These are phyloP conservation scores for Auricularia cornea DNA, from an alignment of 768 basidiomycete species.

Conservation along the genomic window DNA sequence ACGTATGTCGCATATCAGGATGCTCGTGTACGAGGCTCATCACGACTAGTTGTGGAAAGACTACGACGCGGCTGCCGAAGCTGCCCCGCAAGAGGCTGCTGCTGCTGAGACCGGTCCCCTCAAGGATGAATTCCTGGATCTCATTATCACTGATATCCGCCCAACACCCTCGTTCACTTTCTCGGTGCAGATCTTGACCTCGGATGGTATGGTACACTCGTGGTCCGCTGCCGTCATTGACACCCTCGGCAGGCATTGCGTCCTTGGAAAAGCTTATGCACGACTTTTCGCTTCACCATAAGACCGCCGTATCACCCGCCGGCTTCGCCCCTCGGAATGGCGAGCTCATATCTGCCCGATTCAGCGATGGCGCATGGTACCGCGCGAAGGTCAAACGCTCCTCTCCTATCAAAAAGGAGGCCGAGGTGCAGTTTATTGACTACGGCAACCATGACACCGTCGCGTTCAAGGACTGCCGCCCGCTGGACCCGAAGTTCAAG, in stretches of 20 bases:
- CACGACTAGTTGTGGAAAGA: constrained; percentile 70
- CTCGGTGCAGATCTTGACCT: constrained; percentile 89
- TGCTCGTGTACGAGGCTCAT: not conserved
- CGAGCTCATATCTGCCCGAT: constrained; percentile 90
- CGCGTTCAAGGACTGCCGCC: constrained; percentile 74
- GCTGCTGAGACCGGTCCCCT: constrained; percentile 33
- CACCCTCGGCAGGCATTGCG: constrained; percentile 58
- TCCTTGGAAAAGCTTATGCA: constrained; percentile 89
- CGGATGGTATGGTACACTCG: constrained; percentile 54
- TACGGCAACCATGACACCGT: constrained; percentile 93
- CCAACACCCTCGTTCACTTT: constrained; percentile 68
- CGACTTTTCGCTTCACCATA: constrained; percentile 85
- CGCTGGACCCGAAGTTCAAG: constrained; percentile 85
- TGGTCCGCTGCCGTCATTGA: not conserved
- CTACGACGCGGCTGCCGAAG: constrained; percentile 67
- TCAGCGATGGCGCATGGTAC: constrained; percentile 93
- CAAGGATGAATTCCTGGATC: constrained; percentile 82
- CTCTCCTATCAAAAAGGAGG: constrained; percentile 88
- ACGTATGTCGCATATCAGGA: constrained; percentile 42
- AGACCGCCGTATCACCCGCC: constrained; percentile 49
- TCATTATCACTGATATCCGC: constrained; percentile 85
- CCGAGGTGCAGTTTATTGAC: constrained; percentile 90
- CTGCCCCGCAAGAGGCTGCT: constrained; percentile 32
- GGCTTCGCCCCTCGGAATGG: constrained; percentile 75
- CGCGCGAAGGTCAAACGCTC: constrained; percentile 82